These are phyloP conservation scores for Chrysoporthe austroafricana DNA, from an alignment of 2,329 filamentous ascomycete species.

Conservation along the genomic window DNA sequence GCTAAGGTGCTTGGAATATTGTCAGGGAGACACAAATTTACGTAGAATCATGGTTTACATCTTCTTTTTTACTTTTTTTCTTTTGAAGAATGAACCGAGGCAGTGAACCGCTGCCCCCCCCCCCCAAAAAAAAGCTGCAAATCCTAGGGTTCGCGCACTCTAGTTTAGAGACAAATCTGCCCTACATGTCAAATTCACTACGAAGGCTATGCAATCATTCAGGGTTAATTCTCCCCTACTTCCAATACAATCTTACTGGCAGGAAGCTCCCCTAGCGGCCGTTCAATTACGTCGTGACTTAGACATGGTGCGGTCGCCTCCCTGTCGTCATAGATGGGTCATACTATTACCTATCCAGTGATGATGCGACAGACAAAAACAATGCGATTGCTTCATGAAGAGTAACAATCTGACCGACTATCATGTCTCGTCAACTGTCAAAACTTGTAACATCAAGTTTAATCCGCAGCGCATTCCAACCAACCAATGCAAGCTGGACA, in stretches of 20 bases:
- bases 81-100: too few relatives aligned
- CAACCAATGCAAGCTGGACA: neutral
- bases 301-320: neutral
- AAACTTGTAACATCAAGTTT: neutral
- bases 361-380: neutral
- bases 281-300: neutral
- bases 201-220: neutral
- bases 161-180: neutral
- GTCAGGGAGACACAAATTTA: too few relatives aligned
- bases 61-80: too few relatives aligned
- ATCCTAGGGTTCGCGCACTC: too few relatives aligned
- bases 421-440: conserved; percentile 10
- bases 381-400: too few relatives aligned
- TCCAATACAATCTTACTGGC: neutral
- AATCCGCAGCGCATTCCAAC: conserved; percentile 9
- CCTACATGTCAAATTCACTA: neutral
- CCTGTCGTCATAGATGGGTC: neutral
- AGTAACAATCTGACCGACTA: neutral
- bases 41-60: too few relatives aligned
- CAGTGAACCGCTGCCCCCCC: too few relatives aligned
- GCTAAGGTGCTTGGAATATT: too few relatives aligned
- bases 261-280: neutral
- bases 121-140: too few relatives aligned
- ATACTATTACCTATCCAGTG: neutral
- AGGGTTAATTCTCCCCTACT: neutral